These are phyloP conservation scores for Phytophthora pistaciae DNA, from an alignment of 352 stramenopile genomes.

Conservation along the genomic window DNA sequence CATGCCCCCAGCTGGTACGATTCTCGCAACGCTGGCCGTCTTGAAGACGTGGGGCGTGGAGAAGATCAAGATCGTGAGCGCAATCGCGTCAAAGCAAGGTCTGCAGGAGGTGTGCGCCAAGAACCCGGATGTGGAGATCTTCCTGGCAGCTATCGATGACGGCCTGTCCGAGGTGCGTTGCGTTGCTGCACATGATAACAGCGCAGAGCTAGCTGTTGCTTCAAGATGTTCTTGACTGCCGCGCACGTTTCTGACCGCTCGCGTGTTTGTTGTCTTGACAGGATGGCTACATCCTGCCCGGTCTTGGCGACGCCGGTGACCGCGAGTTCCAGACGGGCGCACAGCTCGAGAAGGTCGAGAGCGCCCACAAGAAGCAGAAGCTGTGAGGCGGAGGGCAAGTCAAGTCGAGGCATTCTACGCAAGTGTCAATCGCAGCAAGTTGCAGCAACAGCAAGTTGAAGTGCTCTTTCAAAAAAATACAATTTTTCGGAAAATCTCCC, in stretches of 20 bases:
- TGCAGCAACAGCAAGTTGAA: background rate
- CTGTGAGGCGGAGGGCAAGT: conserved; percentile 31
- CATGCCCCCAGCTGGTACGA: conserved; percentile 79
- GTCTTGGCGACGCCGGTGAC: conserved; percentile 85
- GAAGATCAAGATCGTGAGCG: conserved; percentile 95
- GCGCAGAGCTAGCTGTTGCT: conserved; percentile 22
- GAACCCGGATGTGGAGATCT: conserved; percentile 83
- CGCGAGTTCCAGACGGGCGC: conserved; percentile 83
- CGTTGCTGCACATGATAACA: background rate
- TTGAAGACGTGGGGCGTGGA: conserved; percentile 96
- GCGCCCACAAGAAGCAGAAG: conserved; percentile 67
- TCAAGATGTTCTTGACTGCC: conserved; percentile 23
- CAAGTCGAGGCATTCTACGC: background rate
- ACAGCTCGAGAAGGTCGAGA: conserved; percentile 50
- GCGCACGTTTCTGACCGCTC: conserved; percentile 33
- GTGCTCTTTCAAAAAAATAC: background rate
- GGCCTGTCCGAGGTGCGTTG: conserved; percentile 69
- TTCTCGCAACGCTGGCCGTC: conserved; percentile 96
- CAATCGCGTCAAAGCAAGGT: conserved; percentile 95
- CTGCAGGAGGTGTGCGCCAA: conserved; percentile 84
- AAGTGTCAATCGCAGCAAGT: background rate
- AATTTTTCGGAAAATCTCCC: background rate
- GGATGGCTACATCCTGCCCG: conserved; percentile 85
- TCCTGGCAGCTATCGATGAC: conserved; percentile 83
- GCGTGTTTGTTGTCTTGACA: conserved; percentile 31